A percentile compares a stretch with the other conserved stretches of the same genome.
Conservation (phyloP, 2,329 filamentous ascomycete genomes). For the Nothophoma quercina region DNA sequence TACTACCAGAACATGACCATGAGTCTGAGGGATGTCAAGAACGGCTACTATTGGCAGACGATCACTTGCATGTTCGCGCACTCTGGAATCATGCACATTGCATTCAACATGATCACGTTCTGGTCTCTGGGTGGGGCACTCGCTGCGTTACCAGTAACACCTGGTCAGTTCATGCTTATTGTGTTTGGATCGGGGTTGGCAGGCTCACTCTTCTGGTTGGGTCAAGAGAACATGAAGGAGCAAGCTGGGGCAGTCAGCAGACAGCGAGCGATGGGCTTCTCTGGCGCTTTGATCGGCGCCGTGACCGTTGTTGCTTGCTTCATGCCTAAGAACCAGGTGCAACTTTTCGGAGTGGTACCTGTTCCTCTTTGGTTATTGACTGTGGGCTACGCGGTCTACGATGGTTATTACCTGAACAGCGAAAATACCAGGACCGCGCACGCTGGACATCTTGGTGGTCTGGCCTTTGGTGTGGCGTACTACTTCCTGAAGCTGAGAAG, state of each 20-base stretch:
- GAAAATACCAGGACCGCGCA: slow-evolving; percentile 45
- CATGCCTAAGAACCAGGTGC: slow-evolving; percentile 43
- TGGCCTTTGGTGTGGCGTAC: slow-evolving; percentile 49
- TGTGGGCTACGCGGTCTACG: slow-evolving; percentile 46
- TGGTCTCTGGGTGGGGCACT: slow-evolving; percentile 49
- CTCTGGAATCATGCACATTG: slow-evolving; percentile 43
- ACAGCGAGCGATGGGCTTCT: slow-evolving; percentile 41
- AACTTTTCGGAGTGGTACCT: slow-evolving; percentile 49
- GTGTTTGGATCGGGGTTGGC: slow-evolving; percentile 42
- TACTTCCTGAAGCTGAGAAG: slow-evolving; percentile 27
- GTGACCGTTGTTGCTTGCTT: slow-evolving; percentile 50
- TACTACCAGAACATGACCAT: slow-evolving; percentile 46
- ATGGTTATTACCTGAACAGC: slow-evolving; percentile 50
- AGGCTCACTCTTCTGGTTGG: slow-evolving; percentile 30
- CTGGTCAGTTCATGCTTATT: slow-evolving; percentile 32
- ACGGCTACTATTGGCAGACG: slow-evolving; percentile 47
- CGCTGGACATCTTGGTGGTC: slow-evolving; percentile 56
- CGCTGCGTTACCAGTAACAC: slow-evolving; percentile 39
- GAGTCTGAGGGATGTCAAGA: slow-evolving; percentile 36
- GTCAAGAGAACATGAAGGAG: slow-evolving; percentile 14
- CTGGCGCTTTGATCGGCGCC: slow-evolving; percentile 53
- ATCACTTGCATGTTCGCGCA: slow-evolving; percentile 54
- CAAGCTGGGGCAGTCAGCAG: slow-evolving; percentile 9
- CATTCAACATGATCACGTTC: slow-evolving; percentile 53
- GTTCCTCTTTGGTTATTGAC: slow-evolving; percentile 52